phyloP scores from a whole-genome alignment of 495 filamentous ascomycete species.

The Daldinia caldariorum region DNA sequence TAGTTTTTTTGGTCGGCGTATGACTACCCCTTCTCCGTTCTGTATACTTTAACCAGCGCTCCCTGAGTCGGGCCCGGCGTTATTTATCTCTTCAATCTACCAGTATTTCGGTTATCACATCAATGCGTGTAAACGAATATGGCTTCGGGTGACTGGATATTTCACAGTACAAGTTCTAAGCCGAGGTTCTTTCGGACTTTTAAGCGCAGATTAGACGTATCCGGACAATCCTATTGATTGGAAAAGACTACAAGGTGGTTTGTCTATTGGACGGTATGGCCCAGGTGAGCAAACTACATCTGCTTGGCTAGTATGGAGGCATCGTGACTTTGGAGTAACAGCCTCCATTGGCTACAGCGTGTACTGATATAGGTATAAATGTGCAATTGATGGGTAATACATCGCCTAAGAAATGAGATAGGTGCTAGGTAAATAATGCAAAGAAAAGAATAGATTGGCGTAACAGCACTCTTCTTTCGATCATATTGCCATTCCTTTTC shows the following conservation, averaged over 20 bases:
- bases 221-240: neutral
- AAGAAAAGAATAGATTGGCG: neutral
- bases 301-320: neutral
- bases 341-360: too few relatives aligned
- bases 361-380: neutral
- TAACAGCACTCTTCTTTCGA: neutral
- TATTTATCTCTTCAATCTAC: constrained; percentile 14
- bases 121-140: neutral
- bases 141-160: neutral
- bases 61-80: neutral
- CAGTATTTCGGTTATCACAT: constrained; percentile 10
- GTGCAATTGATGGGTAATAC: constrained; percentile 4
- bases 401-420: neutral
- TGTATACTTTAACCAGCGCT: constrained; percentile 12
- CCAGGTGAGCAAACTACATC: neutral
- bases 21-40: constrained; percentile 30
- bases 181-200: neutral
- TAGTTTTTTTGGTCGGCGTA: constrained; percentile 20
- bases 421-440: neutral
- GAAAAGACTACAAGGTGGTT: neutral
- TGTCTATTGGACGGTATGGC: neutral
- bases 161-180: neutral
- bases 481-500: neutral
- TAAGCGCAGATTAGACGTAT: neutral
- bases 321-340: neutral